These are phyloP conservation scores for Salix caprea DNA, from an alignment of 345 rosid genomes.

Conservation along the genomic window DNA sequence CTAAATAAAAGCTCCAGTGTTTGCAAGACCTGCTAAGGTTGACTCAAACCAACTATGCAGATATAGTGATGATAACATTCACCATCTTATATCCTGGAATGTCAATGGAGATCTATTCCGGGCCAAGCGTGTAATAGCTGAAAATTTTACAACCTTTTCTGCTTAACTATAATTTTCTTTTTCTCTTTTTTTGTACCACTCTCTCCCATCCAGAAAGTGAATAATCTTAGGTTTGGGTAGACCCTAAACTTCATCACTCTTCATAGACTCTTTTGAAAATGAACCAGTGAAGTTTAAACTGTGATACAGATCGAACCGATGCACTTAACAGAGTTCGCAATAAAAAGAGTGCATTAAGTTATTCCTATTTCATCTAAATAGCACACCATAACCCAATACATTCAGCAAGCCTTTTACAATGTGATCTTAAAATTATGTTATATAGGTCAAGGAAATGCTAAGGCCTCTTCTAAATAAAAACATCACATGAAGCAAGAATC, in stretches of 20 bases:
- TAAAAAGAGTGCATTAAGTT: background rate
- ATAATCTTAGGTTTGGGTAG: background rate
- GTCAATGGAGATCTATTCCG: background rate
- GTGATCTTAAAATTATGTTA: background rate
- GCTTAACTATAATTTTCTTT: background rate
- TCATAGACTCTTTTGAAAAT: background rate
- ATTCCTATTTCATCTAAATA: background rate
- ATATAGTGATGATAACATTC: background rate
- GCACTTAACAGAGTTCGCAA: constrained; percentile 1
- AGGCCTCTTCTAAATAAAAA: background rate
- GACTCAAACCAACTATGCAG: background rate
- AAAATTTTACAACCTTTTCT: background rate
- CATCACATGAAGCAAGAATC: background rate
- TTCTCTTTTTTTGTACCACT: background rate
- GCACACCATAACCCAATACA: background rate
- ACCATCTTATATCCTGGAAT: background rate
- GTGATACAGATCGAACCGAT: constrained; percentile 1
- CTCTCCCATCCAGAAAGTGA: background rate
- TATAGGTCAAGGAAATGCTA: background rate
- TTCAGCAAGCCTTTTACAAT: background rate
- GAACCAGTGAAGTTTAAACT: constrained; percentile 4
- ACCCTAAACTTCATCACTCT: background rate
- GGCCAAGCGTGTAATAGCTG: background rate
- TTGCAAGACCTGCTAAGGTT: background rate
- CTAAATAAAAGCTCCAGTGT: background rate